Conservation (phyloP, 2,329 filamentous ascomycete species). For the Ilyonectria destructans region DNA sequence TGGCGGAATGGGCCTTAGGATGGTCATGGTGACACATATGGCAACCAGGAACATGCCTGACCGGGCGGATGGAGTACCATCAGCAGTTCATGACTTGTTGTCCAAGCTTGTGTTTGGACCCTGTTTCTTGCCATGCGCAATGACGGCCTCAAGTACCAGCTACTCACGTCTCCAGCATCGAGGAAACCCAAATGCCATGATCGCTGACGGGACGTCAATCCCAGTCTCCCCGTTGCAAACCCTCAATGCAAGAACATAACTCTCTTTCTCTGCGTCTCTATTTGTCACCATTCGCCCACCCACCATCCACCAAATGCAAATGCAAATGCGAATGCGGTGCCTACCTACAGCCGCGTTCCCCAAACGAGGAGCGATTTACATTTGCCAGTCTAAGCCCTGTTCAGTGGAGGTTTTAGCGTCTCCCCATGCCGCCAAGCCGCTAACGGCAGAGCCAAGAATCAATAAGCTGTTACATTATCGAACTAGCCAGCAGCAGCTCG, state of each 20-base stretch:
- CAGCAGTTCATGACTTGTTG: neutral
- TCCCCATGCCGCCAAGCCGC: constrained; percentile 23
- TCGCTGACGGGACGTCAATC: neutral
- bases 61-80: neutral
- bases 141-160: neutral
- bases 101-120: neutral
- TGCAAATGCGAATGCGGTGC: neutral
- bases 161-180: neutral
- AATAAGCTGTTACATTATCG: constrained; percentile 21
- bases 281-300: neutral
- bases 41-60: neutral
- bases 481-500: neutral
- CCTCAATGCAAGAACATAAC: constrained; percentile 12
- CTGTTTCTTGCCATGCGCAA: neutral
- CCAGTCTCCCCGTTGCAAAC: constrained; percentile 19
- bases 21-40: neutral
- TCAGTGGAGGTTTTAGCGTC: neutral
- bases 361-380: constrained; percentile 18
- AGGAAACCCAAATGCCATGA: neutral
- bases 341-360: constrained; percentile 9
- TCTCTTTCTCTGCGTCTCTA: neutral
- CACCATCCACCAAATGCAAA: neutral
- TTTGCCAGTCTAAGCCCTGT: constrained; percentile 13
- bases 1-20: neutral
- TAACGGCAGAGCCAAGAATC: constrained; percentile 29